These are phyloP conservation scores for Penicillium concentricum DNA, from an alignment of 2,329 filamentous ascomycete genomes.

Conservation along the genomic window DNA sequence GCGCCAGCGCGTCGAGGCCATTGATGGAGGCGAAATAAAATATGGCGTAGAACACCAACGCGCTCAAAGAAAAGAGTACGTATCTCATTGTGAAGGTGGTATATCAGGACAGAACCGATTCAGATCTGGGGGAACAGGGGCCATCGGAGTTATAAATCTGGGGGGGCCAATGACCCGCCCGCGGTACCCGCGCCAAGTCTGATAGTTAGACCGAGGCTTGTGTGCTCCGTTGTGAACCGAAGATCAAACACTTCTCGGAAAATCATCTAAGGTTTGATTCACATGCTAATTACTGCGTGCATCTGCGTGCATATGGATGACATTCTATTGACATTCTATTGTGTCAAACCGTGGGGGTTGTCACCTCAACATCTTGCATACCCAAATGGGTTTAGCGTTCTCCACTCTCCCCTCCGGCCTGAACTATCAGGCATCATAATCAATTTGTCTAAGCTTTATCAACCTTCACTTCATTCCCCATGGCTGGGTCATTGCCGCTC, in stretches of 20 bases:
- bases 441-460: neutral
- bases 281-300: neutral
- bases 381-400: conserved; percentile 12
- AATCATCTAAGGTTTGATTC: neutral
- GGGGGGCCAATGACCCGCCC: neutral
- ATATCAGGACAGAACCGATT: no score
- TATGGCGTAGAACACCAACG: conserved; percentile 33
- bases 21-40: conserved; percentile 36
- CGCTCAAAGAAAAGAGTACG: conserved; percentile 32
- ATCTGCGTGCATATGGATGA: no score
- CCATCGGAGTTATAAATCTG: neutral
- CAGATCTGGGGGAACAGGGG: no score
- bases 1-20: conserved; percentile 26
- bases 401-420: neutral
- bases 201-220: conserved; percentile 5
- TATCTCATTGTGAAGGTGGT: conserved; percentile 19
- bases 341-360: no score
- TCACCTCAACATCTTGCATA: conserved; percentile 16
- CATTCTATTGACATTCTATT: no score
- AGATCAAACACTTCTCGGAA: neutral
- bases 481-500: neutral
- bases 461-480: neutral
- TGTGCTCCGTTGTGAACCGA: no score
- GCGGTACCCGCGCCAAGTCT: neutral
- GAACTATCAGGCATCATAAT: neutral